Conservation (phyloP, 1,284 basidiomycete species). For the Gymnopus androsaceus region DNA sequence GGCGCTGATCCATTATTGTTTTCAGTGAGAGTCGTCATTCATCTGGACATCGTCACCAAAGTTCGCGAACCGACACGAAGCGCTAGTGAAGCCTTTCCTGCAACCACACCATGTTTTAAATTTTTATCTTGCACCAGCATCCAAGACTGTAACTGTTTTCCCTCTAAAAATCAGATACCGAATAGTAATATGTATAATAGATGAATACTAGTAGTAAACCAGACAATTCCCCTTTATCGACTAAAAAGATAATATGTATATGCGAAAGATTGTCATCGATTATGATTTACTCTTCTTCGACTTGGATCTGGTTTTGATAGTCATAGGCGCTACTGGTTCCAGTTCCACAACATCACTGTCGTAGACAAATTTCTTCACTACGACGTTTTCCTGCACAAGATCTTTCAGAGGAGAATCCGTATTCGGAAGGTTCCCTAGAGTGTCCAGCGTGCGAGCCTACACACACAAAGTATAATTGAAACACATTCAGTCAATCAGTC, state of each 20-base stretch:
- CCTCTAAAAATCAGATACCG: no score
- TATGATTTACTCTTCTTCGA: constrained; percentile 37
- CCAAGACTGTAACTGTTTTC: no score
- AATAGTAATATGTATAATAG: no score
- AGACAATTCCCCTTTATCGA: no score
- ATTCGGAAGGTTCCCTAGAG: constrained; percentile 71
- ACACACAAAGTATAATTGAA: background rate
- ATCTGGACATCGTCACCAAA: background rate
- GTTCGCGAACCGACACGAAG: background rate
- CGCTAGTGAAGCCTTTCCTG: background rate
- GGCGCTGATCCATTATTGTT: background rate
- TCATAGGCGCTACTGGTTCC: constrained; percentile 35
- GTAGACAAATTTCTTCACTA: constrained; percentile 82
- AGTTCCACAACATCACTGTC: constrained; percentile 67
- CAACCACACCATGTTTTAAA: no score
- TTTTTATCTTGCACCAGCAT: background rate
- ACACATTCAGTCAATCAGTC: background rate
- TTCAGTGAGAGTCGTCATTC: background rate
- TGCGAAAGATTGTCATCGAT: background rate
- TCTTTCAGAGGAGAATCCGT: constrained; percentile 61
- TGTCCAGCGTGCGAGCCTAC: constrained; percentile 69
- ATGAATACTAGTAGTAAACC: no score
- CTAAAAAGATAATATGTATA: background rate
- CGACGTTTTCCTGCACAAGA: constrained; percentile 65
- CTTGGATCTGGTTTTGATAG: constrained; percentile 48